These are phyloP conservation scores for Eucalyptus marginata DNA, from an alignment of 345 rosid species.

Conservation along the genomic window DNA sequence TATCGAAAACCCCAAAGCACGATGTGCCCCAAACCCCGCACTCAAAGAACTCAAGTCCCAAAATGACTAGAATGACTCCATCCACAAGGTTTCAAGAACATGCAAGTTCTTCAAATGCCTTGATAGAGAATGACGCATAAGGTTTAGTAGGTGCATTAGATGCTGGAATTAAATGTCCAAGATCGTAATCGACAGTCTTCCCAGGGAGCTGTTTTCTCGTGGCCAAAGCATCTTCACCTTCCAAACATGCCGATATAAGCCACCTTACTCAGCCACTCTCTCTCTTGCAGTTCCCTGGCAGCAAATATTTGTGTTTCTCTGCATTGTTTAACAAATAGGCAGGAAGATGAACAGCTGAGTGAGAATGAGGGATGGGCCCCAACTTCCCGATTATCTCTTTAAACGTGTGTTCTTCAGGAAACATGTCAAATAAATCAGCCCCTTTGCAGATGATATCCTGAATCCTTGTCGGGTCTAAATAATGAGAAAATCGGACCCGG, in stretches of 20 bases:
- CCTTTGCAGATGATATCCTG: conserved; percentile 20
- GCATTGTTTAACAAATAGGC: conserved; percentile 12
- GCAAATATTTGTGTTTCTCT: conserved; percentile 2
- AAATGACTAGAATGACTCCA: neutral
- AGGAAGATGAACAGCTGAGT: conserved; percentile 15
- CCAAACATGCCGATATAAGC: neutral
- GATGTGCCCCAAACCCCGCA: neutral
- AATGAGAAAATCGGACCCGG: conserved; percentile 11
- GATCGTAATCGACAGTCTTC: neutral
- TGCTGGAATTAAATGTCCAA: neutral
- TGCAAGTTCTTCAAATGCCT: neutral
- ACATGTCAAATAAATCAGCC: conserved; percentile 17
- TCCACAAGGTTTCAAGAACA: neutral
- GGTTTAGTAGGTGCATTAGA: neutral
- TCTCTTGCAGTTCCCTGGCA: conserved; percentile 18
- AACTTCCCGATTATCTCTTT: conserved; percentile 18
- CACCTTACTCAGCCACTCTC: neutral
- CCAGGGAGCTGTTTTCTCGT: neutral
- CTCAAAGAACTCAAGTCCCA: neutral
- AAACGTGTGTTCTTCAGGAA: conserved; percentile 21
- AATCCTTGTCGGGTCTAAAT: conserved; percentile 6
- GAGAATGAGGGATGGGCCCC: conserved; percentile 17
- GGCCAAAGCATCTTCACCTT: neutral
- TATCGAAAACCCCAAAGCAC: neutral
- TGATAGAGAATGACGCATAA: neutral